phyloP scores from a whole-genome alignment of 768 basidiomycete species.

The Tremella yokohamensis region DNA sequence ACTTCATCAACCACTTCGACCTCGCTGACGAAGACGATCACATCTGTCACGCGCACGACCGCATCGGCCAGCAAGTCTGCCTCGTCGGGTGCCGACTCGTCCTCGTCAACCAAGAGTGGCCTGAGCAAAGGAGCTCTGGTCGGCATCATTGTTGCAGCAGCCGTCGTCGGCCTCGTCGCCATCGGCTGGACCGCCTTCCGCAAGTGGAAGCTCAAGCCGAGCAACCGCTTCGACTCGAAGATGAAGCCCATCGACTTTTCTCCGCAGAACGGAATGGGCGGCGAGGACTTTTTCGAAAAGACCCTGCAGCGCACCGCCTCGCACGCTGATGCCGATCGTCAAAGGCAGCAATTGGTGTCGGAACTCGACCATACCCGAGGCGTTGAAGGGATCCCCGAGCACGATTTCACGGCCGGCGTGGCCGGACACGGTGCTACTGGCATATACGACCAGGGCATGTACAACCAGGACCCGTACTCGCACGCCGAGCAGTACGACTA shows the following conservation, averaged over 20 bases:
- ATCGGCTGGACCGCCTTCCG: slow-evolving; percentile 44
- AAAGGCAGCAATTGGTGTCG: slow-evolving; percentile 41
- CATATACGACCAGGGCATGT: slow-evolving; percentile 17
- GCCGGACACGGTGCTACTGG: slow-evolving; percentile 8
- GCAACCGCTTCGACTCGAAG: slow-evolving; percentile 39
- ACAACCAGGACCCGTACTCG: slow-evolving; percentile 33
- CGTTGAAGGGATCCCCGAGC: slow-evolving; percentile 41
- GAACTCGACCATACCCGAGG: slow-evolving; percentile 26
- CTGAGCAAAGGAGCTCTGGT: slow-evolving; percentile 41
- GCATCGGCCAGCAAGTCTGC: slow-evolving; percentile 18
- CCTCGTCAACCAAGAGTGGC: slow-evolving; percentile 22
- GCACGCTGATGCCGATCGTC: slow-evolving; percentile 35
- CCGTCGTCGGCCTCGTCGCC: slow-evolving; percentile 36
- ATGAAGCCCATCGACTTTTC: slow-evolving; percentile 48
- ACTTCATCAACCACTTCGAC: neutral
- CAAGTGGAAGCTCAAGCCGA: slow-evolving; percentile 46
- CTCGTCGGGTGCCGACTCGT: slow-evolving; percentile 10
- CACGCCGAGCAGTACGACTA: slow-evolving; percentile 42
- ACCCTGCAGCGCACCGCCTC: slow-evolving; percentile 37
- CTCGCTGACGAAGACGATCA: too few relatives aligned
- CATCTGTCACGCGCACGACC: neutral
- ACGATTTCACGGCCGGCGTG: slow-evolving; percentile 47
- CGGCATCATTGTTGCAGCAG: slow-evolving; percentile 43
- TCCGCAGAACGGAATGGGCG: slow-evolving; percentile 29
- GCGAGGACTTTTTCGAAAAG: slow-evolving; percentile 48